A percentile compares a stretch with the other conserved stretches of the same genome.
These are phyloP conservation scores for Sporisorium sorghi DNA, from an alignment of 1,284 basidiomycete species.

Conservation along the genomic window DNA sequence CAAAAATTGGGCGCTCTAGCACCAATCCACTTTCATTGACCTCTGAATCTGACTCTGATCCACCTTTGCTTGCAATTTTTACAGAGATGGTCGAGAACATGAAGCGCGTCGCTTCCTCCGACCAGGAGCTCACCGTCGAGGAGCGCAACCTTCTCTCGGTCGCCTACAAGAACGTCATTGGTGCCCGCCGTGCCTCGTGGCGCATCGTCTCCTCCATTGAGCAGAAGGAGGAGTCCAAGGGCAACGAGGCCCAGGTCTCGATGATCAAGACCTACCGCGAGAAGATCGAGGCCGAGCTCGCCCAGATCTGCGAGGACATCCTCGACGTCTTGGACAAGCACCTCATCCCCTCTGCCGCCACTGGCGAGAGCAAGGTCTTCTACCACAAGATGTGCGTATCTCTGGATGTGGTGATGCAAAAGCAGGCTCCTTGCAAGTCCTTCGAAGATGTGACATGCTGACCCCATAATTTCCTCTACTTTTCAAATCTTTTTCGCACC, in stretches of 20 bases:
- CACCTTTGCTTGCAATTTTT: not conserved
- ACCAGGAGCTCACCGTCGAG: conserved; percentile 89
- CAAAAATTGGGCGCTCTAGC: not conserved
- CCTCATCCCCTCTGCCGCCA: conserved; percentile 96
- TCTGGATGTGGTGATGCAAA: not conserved
- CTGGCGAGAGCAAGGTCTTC: conserved; percentile 99
- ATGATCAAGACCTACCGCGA: conserved; percentile 99
- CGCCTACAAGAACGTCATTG: conserved; percentile 99
- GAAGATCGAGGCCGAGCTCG: conserved; percentile 97
- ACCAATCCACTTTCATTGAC: not conserved
- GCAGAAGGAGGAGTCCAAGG: conserved; percentile 99
- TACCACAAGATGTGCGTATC: conserved; percentile 95
- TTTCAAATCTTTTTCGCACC: not conserved
- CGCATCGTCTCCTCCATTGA: conserved; percentile 99
- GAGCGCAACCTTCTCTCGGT: conserved; percentile 99
- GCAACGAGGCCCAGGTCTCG: conserved; percentile 94
- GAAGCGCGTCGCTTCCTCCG: conserved; percentile 69
- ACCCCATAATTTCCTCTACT: conserved; percentile 1
- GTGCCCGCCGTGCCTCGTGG: conserved; percentile 98
- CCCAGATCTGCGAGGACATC: conserved; percentile 99
- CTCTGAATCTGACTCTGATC: conserved; percentile 6
- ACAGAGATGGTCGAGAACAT: conserved; percentile 70
- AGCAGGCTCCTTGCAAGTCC: not conserved
- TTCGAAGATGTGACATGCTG: not conserved
- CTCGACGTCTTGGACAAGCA: conserved; percentile 98